These are phyloP conservation scores for Fagopyrum esculentum DNA, from an alignment of 148 eudicot genomes.

Conservation along the genomic window DNA sequence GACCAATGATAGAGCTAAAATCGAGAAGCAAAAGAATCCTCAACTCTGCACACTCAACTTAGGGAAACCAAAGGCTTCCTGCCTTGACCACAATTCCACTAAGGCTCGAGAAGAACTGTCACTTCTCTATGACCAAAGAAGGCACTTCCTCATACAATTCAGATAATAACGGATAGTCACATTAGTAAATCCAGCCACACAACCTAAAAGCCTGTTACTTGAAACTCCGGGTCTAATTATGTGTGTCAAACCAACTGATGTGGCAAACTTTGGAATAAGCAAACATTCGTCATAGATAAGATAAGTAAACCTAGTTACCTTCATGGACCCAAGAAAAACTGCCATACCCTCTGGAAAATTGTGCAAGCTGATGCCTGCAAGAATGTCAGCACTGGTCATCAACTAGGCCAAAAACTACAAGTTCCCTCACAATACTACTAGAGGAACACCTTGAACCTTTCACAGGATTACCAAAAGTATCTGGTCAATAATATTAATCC, in stretches of 20 bases:
- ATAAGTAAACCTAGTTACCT: conserved; percentile 39
- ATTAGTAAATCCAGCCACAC: too few relatives aligned
- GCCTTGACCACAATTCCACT: too few relatives aligned
- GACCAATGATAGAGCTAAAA: not conserved
- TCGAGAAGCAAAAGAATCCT: too few relatives aligned
- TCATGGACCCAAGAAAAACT: conserved; percentile 91
- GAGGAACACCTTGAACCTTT: not conserved
- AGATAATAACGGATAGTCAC: too few relatives aligned
- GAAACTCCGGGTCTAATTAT: too few relatives aligned
- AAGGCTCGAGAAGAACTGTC: too few relatives aligned
- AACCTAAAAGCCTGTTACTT: too few relatives aligned
- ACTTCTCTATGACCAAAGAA: too few relatives aligned
- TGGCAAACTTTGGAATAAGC: not conserved
- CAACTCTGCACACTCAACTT: too few relatives aligned
- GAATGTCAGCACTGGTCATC: conserved; percentile 9
- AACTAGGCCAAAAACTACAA: not conserved
- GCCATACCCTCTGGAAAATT: conserved; percentile 99
- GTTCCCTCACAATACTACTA: not conserved
- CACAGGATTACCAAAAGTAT: not conserved
- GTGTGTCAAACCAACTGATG: not conserved
- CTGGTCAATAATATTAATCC: not conserved
- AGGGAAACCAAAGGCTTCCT: too few relatives aligned
- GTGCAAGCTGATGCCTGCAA: conserved; percentile 94
- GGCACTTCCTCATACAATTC: too few relatives aligned
- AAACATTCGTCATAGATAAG: not conserved